Base-by-base conservation (phyloP, 108 stramenopile species). In the Licmophora abbreviata region DNA sequence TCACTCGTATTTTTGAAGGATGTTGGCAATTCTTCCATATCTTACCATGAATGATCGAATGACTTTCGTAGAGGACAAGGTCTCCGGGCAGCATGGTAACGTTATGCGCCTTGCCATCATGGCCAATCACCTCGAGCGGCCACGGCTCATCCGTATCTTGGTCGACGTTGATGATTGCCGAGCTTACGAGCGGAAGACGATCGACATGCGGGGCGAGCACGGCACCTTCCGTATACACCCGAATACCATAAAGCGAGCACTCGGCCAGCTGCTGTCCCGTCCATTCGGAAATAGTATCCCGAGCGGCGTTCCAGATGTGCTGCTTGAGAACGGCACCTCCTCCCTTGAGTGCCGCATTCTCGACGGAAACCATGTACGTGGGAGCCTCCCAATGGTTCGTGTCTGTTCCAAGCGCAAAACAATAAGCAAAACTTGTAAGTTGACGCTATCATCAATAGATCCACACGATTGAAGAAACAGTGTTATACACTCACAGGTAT, bases 71-170 rank as follows among this genome's bases (percentile, higher is more conserved):
- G 11, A 37, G 69, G 29, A 90, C 74, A 68, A 88, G 64, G 40
- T 90, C 85, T 33, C 95, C 93, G 14, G 93, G 92, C 53, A 78
- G 71, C 83, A 97, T 84, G 10, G 95, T 97, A 24, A 97, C 79
- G 71, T 95, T 95, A 33, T 78, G 36, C 4, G 88, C 88, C 29
- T 60, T 66, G 10, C 93, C 93, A 15, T 95, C 85, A 35, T 92
- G 85, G 24, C 71, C 85, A 52, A 89, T 77, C 1, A 83, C 82
- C 59, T 90, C 88, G 44, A 90, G 50, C 11, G 88, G 88, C 88
- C 88, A 88, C 1, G 82, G 80, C 56, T 93, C 89, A 37, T 84
- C 78, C 15, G 88, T 76, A 54, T 88, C 85, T 56, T 87, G 81
- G 44, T 47, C 85, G 3, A 89, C 78, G 58, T 79, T 76, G 45